Percentiles rank a stretch among this genome's conserved stretches.
phyloP scores from a whole-genome alignment of 208 protist species.

The Hexamita inflata region DNA sequence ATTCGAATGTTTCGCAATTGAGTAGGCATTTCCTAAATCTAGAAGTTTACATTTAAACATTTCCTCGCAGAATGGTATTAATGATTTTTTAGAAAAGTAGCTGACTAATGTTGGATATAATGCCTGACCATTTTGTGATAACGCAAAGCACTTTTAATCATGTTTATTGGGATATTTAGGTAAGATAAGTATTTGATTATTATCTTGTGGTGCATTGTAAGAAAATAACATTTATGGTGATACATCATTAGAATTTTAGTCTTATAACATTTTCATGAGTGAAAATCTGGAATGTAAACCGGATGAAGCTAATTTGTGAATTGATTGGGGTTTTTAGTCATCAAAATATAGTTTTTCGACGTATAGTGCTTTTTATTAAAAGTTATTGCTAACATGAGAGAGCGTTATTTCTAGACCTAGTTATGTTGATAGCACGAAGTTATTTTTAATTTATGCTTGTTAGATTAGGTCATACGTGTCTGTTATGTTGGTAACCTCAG shows the following conservation, averaged over 20 bases:
- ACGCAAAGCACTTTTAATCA: not conserved
- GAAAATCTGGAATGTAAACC: not conserved
- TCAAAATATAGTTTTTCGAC: not conserved
- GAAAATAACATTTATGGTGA: not conserved
- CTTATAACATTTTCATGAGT: too few species aligned
- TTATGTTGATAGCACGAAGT: not conserved
- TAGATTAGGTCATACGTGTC: not conserved
- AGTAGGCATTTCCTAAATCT: not conserved
- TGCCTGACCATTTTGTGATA: not conserved
- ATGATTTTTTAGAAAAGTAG: not conserved
- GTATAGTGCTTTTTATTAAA: too few species aligned
- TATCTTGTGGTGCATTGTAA: not conserved
- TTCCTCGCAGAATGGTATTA: not conserved
- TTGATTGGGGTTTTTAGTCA: not conserved
- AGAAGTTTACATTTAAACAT: not conserved
- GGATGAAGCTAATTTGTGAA: not conserved
- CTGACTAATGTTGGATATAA: not conserved
- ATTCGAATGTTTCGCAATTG: not conserved
- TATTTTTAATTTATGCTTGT: not conserved
- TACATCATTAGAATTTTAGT: not conserved
- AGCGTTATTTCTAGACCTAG: too few species aligned
- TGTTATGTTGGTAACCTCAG: not conserved
- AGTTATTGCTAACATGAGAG: too few species aligned
- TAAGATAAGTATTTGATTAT: not conserved
- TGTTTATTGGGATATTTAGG: not conserved